phyloP scores from a whole-genome alignment of 768 basidiomycete genomes.

The Suillus plorans region DNA sequence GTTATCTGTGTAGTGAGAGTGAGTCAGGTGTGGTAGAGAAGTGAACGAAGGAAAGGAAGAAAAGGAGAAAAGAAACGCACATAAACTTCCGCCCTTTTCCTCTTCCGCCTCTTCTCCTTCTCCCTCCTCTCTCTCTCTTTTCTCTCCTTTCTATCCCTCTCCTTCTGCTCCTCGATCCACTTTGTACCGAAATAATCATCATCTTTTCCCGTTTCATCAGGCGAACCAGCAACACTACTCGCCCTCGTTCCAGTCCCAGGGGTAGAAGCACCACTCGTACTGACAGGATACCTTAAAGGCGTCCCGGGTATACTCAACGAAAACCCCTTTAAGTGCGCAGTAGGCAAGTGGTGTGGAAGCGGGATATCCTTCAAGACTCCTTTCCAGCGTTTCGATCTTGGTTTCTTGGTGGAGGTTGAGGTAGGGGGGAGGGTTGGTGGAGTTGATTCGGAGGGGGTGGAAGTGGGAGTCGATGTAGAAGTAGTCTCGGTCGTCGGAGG shows the following conservation, averaged over 20 bases:
- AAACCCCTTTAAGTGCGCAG: constrained; percentile 13
- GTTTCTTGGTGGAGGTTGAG: background rate
- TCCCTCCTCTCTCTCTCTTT: constrained; percentile 36
- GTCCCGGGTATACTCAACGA: constrained; percentile 14
- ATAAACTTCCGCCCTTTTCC: constrained; percentile 75
- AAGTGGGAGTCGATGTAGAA: background rate
- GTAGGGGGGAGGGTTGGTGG: background rate
- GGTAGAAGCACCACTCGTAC: background rate
- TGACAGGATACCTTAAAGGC: constrained; percentile 4
- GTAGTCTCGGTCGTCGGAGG: constrained; percentile 4
- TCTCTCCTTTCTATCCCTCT: constrained; percentile 41
- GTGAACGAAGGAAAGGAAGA: background rate
- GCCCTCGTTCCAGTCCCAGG: constrained; percentile 11
- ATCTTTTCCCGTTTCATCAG: background rate
- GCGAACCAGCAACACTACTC: background rate
- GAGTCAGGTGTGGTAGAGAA: background rate
- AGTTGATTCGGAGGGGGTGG: background rate
- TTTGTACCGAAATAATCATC: constrained; percentile 30
- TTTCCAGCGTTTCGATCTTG: constrained; percentile 31
- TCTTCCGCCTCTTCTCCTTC: constrained; percentile 47
- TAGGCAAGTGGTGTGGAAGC: constrained; percentile 17
- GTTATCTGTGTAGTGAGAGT: constrained; percentile 53
- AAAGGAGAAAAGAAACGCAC: constrained; percentile 40
- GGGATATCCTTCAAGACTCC: constrained; percentile 42
- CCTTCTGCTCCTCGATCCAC: constrained; percentile 31